Base-by-base conservation (phyloP, 2,329 filamentous ascomycete genomes). In the Aspergillus novoparasiticus region DNA sequence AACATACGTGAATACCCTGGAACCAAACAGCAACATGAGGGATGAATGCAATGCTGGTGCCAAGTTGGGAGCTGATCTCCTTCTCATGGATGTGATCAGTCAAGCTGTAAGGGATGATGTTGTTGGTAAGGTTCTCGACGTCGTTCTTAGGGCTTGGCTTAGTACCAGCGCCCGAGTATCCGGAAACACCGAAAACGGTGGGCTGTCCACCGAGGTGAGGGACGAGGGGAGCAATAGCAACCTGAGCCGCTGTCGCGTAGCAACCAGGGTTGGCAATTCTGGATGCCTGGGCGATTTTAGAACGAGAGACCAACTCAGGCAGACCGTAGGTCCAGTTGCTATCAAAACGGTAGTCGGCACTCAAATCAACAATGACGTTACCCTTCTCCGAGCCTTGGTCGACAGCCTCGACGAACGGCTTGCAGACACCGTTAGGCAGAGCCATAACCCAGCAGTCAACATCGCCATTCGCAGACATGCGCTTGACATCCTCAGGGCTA, bases 401-500 rank as follows among this genome's bases (percentile, higher is more conserved):
- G 59, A 98, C 87, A 9, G 94, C 94, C 67, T 98, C 92, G 11
- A 98, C 90, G 70, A 90, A 99, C 0, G 95, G 94, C 81, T 93
- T 91, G 87, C 93, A 97, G 57, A 97, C 93, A 65, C 92, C 92
- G 74, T 98, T 99, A 51, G 94, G 95, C 34, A 98, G 87, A 41
- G 95, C 95, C 92, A 98, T 95, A 51, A 98, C 92, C 94, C 94
- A 98, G 81, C 92, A 95, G 81, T 98, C 94, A 57, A 98, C 89
- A 72, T 94, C 87, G 58, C 91, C 91, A 36, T 90, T 88, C 76
- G 91, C 89, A 66, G 95, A 92, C 87, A 98, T 92, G 62, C 89
- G 86, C 66, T 89, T 88, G 14, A 97, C 89, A 69, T 98, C 94
- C 68, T 98, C 94, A 8, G 93, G 87, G 61, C 87, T 89, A 51